These are phyloP conservation scores for Mycena capillaripes DNA, from an alignment of 768 basidiomycete species.

Conservation along the genomic window DNA sequence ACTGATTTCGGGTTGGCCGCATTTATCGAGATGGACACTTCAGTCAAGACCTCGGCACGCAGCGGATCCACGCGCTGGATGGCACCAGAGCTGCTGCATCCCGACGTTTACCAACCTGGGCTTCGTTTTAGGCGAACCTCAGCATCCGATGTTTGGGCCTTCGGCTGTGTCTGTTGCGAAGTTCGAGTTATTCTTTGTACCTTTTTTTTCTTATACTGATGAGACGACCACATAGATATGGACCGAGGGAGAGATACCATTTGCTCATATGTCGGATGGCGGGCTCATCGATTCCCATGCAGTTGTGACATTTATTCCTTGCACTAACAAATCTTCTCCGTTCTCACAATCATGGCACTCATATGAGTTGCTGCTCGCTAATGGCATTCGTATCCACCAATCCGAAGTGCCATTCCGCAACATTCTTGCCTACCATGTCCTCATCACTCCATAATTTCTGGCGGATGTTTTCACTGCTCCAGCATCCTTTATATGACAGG, in stretches of 20 bases:
- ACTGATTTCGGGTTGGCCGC: constrained; percentile 12
- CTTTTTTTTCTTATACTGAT: not conserved
- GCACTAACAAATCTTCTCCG: too few species aligned
- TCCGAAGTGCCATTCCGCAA: too few species aligned
- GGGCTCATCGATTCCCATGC: too few species aligned
- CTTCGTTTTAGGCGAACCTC: not conserved
- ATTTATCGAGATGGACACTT: constrained; percentile 3
- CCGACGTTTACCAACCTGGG: not conserved
- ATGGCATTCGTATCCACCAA: too few species aligned
- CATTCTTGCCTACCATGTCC: too few species aligned
- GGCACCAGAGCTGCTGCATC: constrained; percentile 7
- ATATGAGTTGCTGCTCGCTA: too few species aligned
- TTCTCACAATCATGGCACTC: too few species aligned
- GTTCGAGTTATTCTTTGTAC: not conserved
- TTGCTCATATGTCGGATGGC: constrained; percentile 6
- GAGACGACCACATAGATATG: not conserved
- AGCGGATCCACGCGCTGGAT: constrained; percentile 1
- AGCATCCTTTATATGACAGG: too few species aligned
- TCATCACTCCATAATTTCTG: too few species aligned
- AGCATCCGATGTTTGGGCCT: constrained; percentile 10
- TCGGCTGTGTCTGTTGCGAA: constrained; percentile 13
- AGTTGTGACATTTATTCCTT: too few species aligned
- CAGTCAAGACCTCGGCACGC: constrained; percentile 1
- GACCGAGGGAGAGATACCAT: constrained; percentile 4
- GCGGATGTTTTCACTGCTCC: too few species aligned